These are phyloP conservation scores for Ceratobasidium papillatum DNA, from an alignment of 1,284 basidiomycete species.

Conservation along the genomic window DNA sequence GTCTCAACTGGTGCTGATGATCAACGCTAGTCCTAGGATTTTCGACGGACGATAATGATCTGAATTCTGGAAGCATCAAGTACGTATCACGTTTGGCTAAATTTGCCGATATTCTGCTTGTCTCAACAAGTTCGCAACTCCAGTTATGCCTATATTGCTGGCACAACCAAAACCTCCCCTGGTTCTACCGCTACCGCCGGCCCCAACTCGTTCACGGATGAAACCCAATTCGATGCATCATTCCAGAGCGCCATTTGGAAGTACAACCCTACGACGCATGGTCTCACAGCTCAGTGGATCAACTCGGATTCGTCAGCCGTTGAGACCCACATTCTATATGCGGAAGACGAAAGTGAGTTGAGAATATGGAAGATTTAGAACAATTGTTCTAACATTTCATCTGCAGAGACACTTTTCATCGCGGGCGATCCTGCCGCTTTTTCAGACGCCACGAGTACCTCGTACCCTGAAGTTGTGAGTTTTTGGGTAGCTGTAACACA, in stretches of 20 bases:
- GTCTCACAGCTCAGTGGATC: conserved; percentile 9
- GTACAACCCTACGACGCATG: neutral
- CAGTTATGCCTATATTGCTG: conserved; percentile 13
- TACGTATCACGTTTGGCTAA: neutral
- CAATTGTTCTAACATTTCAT: neutral
- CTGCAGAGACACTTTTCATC: neutral
- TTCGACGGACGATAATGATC: neutral
- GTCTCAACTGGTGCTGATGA: neutral
- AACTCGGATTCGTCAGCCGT: conserved; percentile 4
- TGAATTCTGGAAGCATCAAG: conserved; percentile 6
- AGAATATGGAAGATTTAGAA: neutral
- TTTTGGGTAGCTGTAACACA: neutral
- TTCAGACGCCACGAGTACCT: neutral
- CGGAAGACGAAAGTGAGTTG: neutral
- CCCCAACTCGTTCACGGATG: neutral
- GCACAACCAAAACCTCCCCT: neutral
- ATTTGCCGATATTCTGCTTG: neutral
- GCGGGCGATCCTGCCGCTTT: conserved; percentile 7
- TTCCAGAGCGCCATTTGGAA: conserved; percentile 21
- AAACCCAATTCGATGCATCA: neutral
- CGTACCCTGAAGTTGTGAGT: conserved; percentile 17
- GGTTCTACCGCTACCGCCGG: neutral
- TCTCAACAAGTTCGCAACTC: neutral
- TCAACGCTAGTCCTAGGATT: neutral
- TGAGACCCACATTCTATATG: neutral